phyloP scores from a whole-genome alignment of 148 eudicot species.

The Beta vulgaris region DNA sequence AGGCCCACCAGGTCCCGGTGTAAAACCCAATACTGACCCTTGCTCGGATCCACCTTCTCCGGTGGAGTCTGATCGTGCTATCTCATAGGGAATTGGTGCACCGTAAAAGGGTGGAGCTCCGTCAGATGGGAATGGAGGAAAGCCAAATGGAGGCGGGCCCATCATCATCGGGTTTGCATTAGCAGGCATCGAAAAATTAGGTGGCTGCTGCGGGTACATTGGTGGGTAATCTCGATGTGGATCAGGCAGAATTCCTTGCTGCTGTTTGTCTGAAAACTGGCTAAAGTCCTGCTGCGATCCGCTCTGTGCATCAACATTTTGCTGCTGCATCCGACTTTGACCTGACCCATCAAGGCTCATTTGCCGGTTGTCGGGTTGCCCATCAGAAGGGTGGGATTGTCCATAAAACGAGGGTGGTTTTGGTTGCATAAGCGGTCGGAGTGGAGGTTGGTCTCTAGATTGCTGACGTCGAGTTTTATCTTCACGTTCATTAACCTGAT shows the following conservation, averaged over 20 bases:
- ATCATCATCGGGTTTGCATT: slow-evolving; percentile 36
- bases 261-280: slow-evolving; percentile 36
- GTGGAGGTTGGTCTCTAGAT: slow-evolving; percentile 57
- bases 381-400: slow-evolving; percentile 39
- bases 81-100: slow-evolving; percentile 40
- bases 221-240: slow-evolving; percentile 35
- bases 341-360: slow-evolving; percentile 39
- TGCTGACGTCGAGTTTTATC: slow-evolving; percentile 50
- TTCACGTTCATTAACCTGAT: slow-evolving; percentile 52
- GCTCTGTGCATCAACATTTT: slow-evolving; percentile 36
- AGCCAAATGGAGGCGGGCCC: slow-evolving; percentile 56
- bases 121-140: slow-evolving; percentile 56
- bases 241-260: slow-evolving; percentile 39
- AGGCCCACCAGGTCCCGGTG: slow-evolving; percentile 38
- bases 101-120: slow-evolving; percentile 57
- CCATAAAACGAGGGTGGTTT: slow-evolving; percentile 47
- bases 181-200: slow-evolving; percentile 42
- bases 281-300: slow-evolving; percentile 42
- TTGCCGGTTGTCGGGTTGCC: slow-evolving; percentile 39
- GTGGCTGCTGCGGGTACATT: slow-evolving; percentile 38
- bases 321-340: slow-evolving; percentile 38
- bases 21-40: slow-evolving; percentile 50
- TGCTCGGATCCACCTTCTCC: slow-evolving; percentile 49
- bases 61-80: slow-evolving; percentile 47
- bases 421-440: slow-evolving; percentile 51